These are phyloP conservation scores for Aspergillus steynii DNA, from an alignment of 495 filamentous ascomycete genomes.

Conservation along the genomic window DNA sequence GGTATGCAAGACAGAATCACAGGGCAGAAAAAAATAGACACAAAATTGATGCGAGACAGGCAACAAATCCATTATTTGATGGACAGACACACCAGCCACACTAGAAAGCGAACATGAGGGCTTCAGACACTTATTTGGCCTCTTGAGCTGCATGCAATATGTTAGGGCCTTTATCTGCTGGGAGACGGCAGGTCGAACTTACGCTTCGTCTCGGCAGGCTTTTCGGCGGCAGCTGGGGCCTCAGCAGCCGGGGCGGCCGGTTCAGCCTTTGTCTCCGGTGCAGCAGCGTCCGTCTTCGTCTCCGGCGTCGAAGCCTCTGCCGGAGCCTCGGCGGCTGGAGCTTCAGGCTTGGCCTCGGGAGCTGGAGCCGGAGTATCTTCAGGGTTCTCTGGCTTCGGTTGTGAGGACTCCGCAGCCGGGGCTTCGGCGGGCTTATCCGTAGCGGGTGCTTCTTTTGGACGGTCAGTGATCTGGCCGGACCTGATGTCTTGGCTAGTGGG, in stretches of 20 bases:
- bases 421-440: slow-evolving; percentile 21
- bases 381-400: slow-evolving; percentile 10
- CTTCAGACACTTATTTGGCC: slow-evolving; percentile 12
- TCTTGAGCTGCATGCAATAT: slow-evolving; percentile 6
- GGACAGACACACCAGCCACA: background rate
- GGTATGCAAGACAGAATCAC: slow-evolving; percentile 11
- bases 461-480: background rate
- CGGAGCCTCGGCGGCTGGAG: slow-evolving; percentile 1
- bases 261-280: slow-evolving; percentile 8
- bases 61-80: background rate
- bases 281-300: slow-evolving; percentile 10
- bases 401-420: slow-evolving; percentile 3
- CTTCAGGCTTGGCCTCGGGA: slow-evolving; percentile 1
- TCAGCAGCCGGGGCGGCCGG: slow-evolving; percentile 18
- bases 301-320: slow-evolving; percentile 7
- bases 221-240: slow-evolving; percentile 14
- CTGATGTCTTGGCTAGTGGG: background rate
- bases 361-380: slow-evolving; percentile 5
- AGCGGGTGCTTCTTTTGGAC: slow-evolving; percentile 9
- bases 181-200: background rate
- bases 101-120: background rate
- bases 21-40: slow-evolving; percentile 5
- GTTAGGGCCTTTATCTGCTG: background rate
- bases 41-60: slow-evolving; percentile 6
- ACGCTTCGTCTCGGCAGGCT: slow-evolving; percentile 15